Percentiles rank a stretch among this genome's conserved stretches.
These are phyloP conservation scores for Acanthamoeba quina DNA, from an alignment of 208 protist genomes.

Conservation along the genomic window DNA sequence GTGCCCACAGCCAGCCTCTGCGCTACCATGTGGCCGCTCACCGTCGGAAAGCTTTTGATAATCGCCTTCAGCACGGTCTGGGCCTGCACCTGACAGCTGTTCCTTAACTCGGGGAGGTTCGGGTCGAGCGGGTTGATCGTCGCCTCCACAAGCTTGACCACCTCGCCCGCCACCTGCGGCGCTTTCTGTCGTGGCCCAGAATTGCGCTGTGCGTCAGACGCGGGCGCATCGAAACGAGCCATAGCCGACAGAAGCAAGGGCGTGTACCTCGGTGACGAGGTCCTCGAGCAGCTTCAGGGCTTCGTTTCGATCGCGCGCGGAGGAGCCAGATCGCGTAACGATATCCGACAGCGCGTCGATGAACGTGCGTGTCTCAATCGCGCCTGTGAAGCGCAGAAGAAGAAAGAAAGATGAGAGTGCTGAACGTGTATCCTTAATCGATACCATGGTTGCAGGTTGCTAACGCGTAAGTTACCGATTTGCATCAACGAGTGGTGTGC, in stretches of 20 bases:
- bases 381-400: background rate
- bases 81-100: slow-evolving; percentile 81
- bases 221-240: background rate
- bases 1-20: slow-evolving; percentile 88
- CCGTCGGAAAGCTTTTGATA: slow-evolving; percentile 87
- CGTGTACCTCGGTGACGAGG: background rate
- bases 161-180: background rate
- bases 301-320: background rate
- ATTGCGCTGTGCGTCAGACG: background rate
- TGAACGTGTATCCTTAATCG: background rate
- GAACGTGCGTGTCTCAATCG: background rate
- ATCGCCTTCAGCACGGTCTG: slow-evolving; percentile 86
- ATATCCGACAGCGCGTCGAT: slow-evolving; percentile 13
- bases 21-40: slow-evolving; percentile 84
- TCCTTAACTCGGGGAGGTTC: slow-evolving; percentile 83
- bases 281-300: background rate
- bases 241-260: background rate
- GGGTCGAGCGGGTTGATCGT: slow-evolving; percentile 84
- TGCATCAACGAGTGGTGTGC: slow-evolving; percentile 12
- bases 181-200: background rate
- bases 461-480: slow-evolving; percentile 45
- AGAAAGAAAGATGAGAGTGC: background rate
- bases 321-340: background rate
- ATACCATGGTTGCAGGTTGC: background rate
- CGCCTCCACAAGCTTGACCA: slow-evolving; percentile 79